phyloP scores from a whole-genome alignment of 1,139 yeast species.

The Yamadazyma diddensiae region DNA sequence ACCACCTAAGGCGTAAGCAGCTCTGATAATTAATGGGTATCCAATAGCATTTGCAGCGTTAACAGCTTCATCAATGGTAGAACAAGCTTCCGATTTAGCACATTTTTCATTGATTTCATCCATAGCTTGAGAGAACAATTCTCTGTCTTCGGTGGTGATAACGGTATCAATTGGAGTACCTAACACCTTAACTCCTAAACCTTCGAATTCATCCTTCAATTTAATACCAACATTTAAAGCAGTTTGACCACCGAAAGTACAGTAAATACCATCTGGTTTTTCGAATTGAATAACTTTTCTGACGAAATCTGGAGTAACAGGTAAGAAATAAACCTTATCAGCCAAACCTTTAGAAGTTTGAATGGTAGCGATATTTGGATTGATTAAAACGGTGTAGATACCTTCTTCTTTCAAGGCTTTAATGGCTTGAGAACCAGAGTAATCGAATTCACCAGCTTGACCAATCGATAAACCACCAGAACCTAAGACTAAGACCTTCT shows the following conservation, averaged over 20 bases:
- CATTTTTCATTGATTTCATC: constrained; percentile 92
- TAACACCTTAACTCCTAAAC: constrained; percentile 87
- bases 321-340: constrained; percentile 94
- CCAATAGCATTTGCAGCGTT: constrained; percentile 84
- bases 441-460: constrained; percentile 99
- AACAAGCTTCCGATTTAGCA: constrained; percentile 88
- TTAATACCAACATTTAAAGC: constrained; percentile 94
- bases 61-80: constrained; percentile 74
- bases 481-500: constrained; percentile 94
- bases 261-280: constrained; percentile 95
- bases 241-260: constrained; percentile 98
- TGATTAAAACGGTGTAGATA: constrained; percentile 89
- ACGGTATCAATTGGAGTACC: constrained; percentile 97
- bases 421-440: constrained; percentile 94
- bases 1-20: constrained; percentile 97
- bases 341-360: constrained; percentile 98
- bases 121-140: constrained; percentile 91
- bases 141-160: constrained; percentile 97
- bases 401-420: constrained; percentile 97
- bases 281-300: constrained; percentile 93
- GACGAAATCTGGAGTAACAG: constrained; percentile 94
- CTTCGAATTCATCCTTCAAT: constrained; percentile 91
- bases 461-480: constrained; percentile 99
- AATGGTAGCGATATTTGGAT: constrained; percentile 97
- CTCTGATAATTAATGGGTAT: constrained; percentile 95